Conservation (phyloP, 495 filamentous ascomycete genomes). For the Penicillium arizonense region DNA sequence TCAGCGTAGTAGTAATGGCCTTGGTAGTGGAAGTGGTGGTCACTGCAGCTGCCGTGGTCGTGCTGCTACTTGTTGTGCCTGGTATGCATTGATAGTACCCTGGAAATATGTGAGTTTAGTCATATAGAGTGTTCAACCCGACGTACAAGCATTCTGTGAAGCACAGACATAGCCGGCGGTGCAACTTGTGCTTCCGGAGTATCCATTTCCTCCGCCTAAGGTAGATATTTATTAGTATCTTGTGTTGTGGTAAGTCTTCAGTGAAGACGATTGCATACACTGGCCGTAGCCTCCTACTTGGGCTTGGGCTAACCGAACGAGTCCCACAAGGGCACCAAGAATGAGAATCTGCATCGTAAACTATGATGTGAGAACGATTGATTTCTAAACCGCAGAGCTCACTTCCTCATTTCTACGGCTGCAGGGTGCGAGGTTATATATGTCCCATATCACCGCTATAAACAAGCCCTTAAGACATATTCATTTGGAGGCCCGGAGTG, state of each 20-base stretch:
- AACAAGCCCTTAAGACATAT: background rate
- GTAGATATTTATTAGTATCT: background rate
- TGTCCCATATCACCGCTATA: too few relatives aligned
- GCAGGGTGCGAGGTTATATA: background rate
- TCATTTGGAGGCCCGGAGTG: background rate
- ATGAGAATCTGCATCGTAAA: slow-evolving; percentile 6
- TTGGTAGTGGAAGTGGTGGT: slow-evolving; percentile 3
- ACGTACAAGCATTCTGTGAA: slow-evolving; percentile 20
- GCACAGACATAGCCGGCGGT: slow-evolving; percentile 12
- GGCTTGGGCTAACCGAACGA: slow-evolving; percentile 11
- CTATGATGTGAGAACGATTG: background rate
- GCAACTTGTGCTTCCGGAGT: slow-evolving; percentile 15
- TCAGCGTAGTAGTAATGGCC: slow-evolving; percentile 2
- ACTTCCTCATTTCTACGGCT: background rate
- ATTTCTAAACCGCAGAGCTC: background rate
- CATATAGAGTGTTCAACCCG: background rate
- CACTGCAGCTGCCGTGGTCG: background rate
- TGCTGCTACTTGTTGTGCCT: slow-evolving; percentile 8
- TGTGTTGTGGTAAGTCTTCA: background rate
- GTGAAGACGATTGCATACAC: slow-evolving; percentile 4
- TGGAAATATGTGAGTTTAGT: background rate
- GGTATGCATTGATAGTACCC: slow-evolving; percentile 19
- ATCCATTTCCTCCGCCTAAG: slow-evolving; percentile 15
- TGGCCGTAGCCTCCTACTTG: slow-evolving; percentile 16
- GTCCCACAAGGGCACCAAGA: slow-evolving; percentile 8